Percentiles rank a stretch among this genome's conserved stretches.
phyloP scores from a whole-genome alignment of 495 filamentous ascomycete species.

The Aspergillus heteromorphus region DNA sequence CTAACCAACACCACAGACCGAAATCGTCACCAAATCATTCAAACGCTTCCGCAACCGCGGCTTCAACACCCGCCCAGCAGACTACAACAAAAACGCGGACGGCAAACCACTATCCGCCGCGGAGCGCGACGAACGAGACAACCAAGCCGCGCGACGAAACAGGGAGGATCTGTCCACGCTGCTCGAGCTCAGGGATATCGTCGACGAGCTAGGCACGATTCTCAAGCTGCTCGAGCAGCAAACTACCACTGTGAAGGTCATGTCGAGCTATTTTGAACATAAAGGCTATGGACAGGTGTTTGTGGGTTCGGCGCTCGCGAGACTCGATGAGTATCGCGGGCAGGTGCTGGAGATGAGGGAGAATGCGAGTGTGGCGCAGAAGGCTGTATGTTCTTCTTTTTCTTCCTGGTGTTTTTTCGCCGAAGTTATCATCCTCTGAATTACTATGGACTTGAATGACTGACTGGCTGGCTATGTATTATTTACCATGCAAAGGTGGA shows the following conservation, averaged over 20 bases:
- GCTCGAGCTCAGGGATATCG: constrained; percentile 60
- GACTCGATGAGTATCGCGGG: constrained; percentile 51
- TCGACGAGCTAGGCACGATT: constrained; percentile 59
- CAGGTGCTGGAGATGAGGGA: constrained; percentile 56
- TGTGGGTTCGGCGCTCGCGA: constrained; percentile 47
- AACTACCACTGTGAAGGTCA: constrained; percentile 42
- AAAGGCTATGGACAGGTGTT: constrained; percentile 31
- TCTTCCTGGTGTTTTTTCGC: no score
- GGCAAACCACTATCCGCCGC: constrained; percentile 34
- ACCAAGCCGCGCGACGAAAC: constrained; percentile 49
- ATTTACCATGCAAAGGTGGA: no score
- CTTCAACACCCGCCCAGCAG: constrained; percentile 40
- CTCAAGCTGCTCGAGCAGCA: constrained; percentile 56
- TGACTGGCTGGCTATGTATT: no score
- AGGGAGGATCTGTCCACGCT: constrained; percentile 59
- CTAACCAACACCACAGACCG: no score
- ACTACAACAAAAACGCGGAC: constrained; percentile 43
- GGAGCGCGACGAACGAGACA: constrained; percentile 47
- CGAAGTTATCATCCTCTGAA: no score
- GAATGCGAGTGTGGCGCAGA: constrained; percentile 38
- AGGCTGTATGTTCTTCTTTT: constrained; percentile 23
- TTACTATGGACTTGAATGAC: no score
- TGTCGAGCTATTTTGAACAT: constrained; percentile 38
- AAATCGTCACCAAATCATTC: constrained; percentile 58
- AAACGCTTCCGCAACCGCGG: constrained; percentile 54